Percentiles rank a stretch among this genome's conserved stretches.
These are phyloP conservation scores for Spergularia bocconei DNA, from an alignment of 148 eudicot species.

Conservation along the genomic window DNA sequence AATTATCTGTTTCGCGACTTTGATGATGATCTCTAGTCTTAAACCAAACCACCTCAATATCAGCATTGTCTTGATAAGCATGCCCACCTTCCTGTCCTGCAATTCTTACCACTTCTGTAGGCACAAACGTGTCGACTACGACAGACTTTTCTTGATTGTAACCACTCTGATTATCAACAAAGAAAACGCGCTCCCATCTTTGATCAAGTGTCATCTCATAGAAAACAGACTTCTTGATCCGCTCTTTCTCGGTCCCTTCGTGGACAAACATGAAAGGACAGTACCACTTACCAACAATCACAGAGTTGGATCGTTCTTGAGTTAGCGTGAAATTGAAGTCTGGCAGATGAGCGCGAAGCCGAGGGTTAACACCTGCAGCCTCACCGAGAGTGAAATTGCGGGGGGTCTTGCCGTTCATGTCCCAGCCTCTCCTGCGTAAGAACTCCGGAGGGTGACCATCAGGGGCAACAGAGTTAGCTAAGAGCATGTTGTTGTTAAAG, in stretches of 20 bases:
- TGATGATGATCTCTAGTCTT: neutral
- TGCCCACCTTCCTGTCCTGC: constrained; percentile 28
- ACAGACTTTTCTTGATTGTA: constrained; percentile 9
- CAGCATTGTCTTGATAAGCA: constrained; percentile 10
- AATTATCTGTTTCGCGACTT: constrained; percentile 3
- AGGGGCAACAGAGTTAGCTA: constrained; percentile 41
- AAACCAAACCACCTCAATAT: constrained; percentile 35
- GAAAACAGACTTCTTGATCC: constrained; percentile 20
- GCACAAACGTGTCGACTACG: constrained; percentile 25
- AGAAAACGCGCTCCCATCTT: constrained; percentile 26
- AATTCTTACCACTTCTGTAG: constrained; percentile 22
- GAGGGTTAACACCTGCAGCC: constrained; percentile 27
- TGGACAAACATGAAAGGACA: constrained; percentile 60
- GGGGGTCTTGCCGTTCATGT: constrained; percentile 27
- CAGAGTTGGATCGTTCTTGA: constrained; percentile 29
- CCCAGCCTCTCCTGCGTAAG: constrained; percentile 39
- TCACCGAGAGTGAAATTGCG: constrained; percentile 31
- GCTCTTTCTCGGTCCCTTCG: constrained; percentile 31
- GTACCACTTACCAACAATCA: constrained; percentile 57
- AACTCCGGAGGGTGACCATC: constrained; percentile 51
- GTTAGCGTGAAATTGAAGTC: constrained; percentile 27
- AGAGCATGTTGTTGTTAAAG: constrained; percentile 1
- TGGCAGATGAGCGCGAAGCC: constrained; percentile 40
- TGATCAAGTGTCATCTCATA: constrained; percentile 29
- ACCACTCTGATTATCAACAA: neutral